Evolutionary conservation across 2,329 filamentous ascomycete genomes (phyloP).

Genomic region (Calonectria henricotiae): DNA sequence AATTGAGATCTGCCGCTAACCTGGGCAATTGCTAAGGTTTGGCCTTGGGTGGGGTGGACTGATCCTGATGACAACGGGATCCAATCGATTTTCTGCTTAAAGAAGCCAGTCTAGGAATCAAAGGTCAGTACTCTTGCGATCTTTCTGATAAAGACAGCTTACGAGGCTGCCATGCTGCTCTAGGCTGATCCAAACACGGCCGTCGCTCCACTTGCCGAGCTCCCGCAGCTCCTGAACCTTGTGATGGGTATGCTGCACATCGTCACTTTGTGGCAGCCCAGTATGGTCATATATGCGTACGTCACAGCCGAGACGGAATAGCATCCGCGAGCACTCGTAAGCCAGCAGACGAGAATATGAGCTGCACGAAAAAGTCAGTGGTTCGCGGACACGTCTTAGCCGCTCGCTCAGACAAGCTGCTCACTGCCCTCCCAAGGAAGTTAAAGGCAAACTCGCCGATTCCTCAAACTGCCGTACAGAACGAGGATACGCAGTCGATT

Average conservation of each 20-base stretch:
- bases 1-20: slow-evolving; percentile 77
- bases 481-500: slow-evolving; percentile 71
- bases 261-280: slow-evolving; percentile 76
- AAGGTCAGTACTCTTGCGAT: background rate
- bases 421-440: background rate
- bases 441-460: slow-evolving; percentile 48
- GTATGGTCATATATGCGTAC: slow-evolving; percentile 75
- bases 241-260: slow-evolving; percentile 70
- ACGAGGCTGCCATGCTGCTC: slow-evolving; percentile 79
- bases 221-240: slow-evolving; percentile 77
- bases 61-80: slow-evolving; percentile 75
- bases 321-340: slow-evolving; percentile 73
- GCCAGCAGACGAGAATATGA: slow-evolving; percentile 76
- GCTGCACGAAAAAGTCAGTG: slow-evolving; percentile 42
- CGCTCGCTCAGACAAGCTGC: background rate
- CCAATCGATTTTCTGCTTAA: slow-evolving; percentile 83
- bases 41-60: slow-evolving; percentile 77
- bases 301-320: slow-evolving; percentile 77
- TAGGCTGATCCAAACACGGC: slow-evolving; percentile 77
- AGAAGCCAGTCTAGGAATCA: slow-evolving; percentile 70
- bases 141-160: slow-evolving; percentile 17
- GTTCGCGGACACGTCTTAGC: background rate
- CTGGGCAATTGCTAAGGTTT: slow-evolving; percentile 75
- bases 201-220: slow-evolving; percentile 77
- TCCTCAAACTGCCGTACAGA: slow-evolving; percentile 73